phyloP scores from a whole-genome alignment of 352 stramenopile species.

The Phytophthora multivora region DNA sequence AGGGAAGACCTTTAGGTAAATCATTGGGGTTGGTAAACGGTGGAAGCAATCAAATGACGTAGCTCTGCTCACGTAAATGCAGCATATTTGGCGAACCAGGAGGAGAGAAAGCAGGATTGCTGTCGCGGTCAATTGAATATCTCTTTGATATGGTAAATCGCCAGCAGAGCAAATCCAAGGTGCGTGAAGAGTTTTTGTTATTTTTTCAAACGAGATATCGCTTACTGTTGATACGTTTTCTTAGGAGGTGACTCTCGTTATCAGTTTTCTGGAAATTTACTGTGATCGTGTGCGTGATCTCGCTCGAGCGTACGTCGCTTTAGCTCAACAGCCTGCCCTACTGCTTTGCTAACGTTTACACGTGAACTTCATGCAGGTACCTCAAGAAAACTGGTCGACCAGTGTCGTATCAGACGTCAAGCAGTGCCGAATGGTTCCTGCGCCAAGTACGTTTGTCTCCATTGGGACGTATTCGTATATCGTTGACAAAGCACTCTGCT shows the following conservation, averaged over 20 bases:
- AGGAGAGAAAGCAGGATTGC: conserved; percentile 83
- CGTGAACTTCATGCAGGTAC: conserved; percentile 41
- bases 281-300: conserved; percentile 93
- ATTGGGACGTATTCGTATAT: background rate
- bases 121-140: conserved; percentile 90
- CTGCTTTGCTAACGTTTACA: conserved; percentile 4
- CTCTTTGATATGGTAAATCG: conserved; percentile 87
- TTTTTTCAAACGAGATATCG: background rate
- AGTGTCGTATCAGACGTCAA: conserved; percentile 82
- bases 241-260: conserved; percentile 81
- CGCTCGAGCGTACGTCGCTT: conserved; percentile 87
- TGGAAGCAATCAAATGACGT: background rate
- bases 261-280: conserved; percentile 95
- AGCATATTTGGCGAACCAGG: conserved; percentile 89
- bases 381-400: conserved; percentile 68
- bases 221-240: background rate
- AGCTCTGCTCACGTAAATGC: background rate
- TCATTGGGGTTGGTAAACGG: background rate
- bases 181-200: conserved; percentile 4
- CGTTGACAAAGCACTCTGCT: background rate
- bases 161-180: conserved; percentile 64
- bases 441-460: conserved; percentile 49
- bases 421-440: conserved; percentile 83
- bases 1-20: conserved; percentile 84
- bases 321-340: background rate